A percentile compares a stretch with the other conserved stretches of the same genome.
phyloP scores from a whole-genome alignment of 2,329 filamentous ascomycete species.

The Chaetomiaceae sp. region DNA sequence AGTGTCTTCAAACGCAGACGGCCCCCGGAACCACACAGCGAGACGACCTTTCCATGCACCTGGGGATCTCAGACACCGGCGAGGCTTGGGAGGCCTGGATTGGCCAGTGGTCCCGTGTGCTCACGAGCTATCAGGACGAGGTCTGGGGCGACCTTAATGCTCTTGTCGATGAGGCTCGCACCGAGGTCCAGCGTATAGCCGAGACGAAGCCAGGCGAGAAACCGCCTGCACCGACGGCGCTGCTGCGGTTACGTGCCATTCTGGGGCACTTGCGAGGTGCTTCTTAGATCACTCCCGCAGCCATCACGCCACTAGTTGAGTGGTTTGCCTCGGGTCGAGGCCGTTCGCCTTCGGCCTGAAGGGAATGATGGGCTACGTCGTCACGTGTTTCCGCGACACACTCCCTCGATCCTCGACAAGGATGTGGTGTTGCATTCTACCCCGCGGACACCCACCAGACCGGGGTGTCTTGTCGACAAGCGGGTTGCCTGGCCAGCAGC shows the following conservation, averaged over 20 bases:
- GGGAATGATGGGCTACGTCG: too few species aligned
- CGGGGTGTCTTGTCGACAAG: neutral
- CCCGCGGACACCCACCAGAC: conserved; percentile 14
- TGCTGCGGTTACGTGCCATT: conserved; percentile 38
- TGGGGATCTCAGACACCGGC: conserved; percentile 38
- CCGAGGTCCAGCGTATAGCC: conserved; percentile 48
- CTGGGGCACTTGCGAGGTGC: conserved; percentile 37
- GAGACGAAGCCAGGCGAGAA: conserved; percentile 23
- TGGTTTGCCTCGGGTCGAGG: too few species aligned
- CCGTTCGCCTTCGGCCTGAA: too few species aligned
- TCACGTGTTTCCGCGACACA: neutral
- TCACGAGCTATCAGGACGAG: conserved; percentile 57
- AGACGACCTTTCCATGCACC: conserved; percentile 28
- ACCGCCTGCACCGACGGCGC: conserved; percentile 31
- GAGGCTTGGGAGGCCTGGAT: conserved; percentile 46
- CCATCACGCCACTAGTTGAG: too few species aligned
- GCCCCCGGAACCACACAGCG: neutral
- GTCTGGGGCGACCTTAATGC: conserved; percentile 63
- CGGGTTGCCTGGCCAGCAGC: conserved; percentile 25
- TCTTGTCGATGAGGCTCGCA: conserved; percentile 51
- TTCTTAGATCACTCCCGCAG: neutral
- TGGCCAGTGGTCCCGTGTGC: conserved; percentile 52
- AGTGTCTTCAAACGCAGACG: conserved; percentile 27
- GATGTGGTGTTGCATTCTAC: conserved; percentile 16
- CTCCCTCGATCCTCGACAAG: neutral